phyloP scores from a whole-genome alignment of 306 rosid species.

The Castanopsis chinensis region DNA sequence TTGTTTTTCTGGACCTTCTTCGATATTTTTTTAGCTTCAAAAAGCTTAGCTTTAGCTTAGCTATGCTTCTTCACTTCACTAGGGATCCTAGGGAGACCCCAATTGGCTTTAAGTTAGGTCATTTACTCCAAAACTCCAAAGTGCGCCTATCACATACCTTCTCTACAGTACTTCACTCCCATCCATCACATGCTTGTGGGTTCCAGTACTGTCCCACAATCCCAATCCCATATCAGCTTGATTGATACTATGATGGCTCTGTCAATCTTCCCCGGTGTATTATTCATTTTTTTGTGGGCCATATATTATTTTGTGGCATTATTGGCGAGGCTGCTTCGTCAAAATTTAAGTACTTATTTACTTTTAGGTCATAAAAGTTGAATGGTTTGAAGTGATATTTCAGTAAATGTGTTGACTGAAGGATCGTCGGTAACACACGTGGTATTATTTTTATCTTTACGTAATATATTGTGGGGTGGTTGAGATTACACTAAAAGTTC shows the following conservation, averaged over 20 bases:
- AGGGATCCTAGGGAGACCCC: not conserved
- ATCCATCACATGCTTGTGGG: slow-evolving; percentile 35
- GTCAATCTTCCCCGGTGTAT: not conserved
- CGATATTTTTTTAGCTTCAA: too few species aligned
- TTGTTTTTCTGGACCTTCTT: slow-evolving; percentile 20
- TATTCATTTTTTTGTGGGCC: not conserved
- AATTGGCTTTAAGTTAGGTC: slow-evolving; percentile 4
- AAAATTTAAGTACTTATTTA: not conserved
- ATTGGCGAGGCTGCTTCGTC: not conserved
- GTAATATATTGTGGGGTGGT: accelerated
- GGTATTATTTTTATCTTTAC: too few species aligned
- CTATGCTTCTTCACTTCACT: too few species aligned
- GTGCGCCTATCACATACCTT: slow-evolving; percentile 12
- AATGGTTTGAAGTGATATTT: too few species aligned
- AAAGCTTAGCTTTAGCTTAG: too few species aligned
- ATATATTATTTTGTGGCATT: not conserved
- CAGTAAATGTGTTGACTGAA: too few species aligned
- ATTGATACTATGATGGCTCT: not conserved
- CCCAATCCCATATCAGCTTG: slow-evolving; percentile 13
- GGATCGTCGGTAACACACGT: too few species aligned
- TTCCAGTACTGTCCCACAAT: slow-evolving; percentile 20
- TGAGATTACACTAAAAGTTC: accelerated
- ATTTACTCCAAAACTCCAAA: slow-evolving; percentile 10
- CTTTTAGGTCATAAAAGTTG: too few species aligned
- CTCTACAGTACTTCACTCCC: not conserved